phyloP scores from a whole-genome alignment of 768 basidiomycete genomes.

The Epithele typhae region DNA sequence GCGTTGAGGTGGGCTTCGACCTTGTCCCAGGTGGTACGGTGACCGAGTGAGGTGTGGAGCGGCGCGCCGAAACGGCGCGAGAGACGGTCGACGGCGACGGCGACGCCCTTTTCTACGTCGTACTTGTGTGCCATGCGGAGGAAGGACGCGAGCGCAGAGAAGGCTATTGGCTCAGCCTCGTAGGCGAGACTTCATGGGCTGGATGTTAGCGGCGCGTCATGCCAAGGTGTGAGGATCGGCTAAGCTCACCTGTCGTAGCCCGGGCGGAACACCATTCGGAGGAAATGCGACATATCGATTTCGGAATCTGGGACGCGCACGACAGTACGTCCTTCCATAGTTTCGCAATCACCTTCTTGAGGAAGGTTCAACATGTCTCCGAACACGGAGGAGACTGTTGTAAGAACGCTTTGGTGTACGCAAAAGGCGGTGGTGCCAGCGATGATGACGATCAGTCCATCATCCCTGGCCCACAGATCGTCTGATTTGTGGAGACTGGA shows the following conservation, averaged over 20 bases:
- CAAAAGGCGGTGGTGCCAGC: conserved; percentile 23
- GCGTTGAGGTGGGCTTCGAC: not conserved
- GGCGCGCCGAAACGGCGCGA: not conserved
- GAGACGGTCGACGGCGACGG: not conserved
- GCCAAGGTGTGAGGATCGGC: not conserved
- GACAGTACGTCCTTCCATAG: not conserved
- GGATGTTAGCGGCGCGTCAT: not conserved
- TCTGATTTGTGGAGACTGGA: no score
- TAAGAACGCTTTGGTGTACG: conserved; percentile 10
- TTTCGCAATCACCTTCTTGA: not conserved
- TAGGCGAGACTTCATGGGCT: not conserved
- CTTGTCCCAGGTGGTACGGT: not conserved
- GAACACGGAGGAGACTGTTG: conserved; percentile 9
- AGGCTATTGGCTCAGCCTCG: not conserved
- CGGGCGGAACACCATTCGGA: not conserved
- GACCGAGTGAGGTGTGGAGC: not conserved
- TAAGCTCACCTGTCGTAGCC: no score
- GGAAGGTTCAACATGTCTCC: conserved; percentile 11
- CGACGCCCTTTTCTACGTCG: not conserved
- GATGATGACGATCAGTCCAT: conserved; percentile 65
- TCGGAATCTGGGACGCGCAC: not conserved
- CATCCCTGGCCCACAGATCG: conserved; percentile 54
- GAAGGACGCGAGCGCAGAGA: conserved; percentile 1
- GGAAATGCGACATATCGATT: not conserved
- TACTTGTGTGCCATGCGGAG: conserved; percentile 12